Base-by-base conservation (phyloP, 1,284 basidiomycete genomes). In the Melampsora medusae region DNA sequence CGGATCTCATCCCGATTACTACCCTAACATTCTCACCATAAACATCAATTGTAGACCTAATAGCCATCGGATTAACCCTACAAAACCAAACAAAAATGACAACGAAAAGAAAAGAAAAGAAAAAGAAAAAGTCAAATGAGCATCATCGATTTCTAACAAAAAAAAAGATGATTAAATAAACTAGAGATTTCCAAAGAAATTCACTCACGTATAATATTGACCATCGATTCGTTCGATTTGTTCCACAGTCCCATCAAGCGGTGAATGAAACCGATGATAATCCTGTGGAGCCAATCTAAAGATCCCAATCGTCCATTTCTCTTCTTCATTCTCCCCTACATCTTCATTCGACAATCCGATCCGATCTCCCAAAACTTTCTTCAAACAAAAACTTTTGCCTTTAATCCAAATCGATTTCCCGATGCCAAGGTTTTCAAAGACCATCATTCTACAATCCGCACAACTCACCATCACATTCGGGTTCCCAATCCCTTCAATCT, bases 361-460 rank as follows among this genome's bases (percentile, higher is more conserved):
- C 25, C 4, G n/a, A 5, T 56, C 53, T 0, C 95, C 95, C 0
- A 99, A 86, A 53, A 99, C 85, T 1, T 90, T 86, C 1, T 84
- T 86, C 1, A 98, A 87, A 0, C 89, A 90, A 81, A 98, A 98
- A 79, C 97, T 93, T 31, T 93, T 89, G 0, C 96, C 97, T 82
- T 99, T 99, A 85, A 99, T 97, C 96, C 97, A 99, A 4, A 99
- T 84, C 28, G 86, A 85, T 0, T 92, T 97, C 0, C 97, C 95
- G 72, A 92, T 91, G 64, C 83, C 85, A 9, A 97, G 89, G 0
- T 88, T 90, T 81, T 91, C 90, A 82, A 98, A 99, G 0, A 90
- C 89, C 91, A 97, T 96, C 80, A 97, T 87, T 33, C 96, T 89
- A 82, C 93, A 97, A 85, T 99, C 96, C 0, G 96, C 96, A 31